Evolutionary conservation across 495 filamentous ascomycete species (phyloP).

Genomic region (Penicillium paxilli): DNA sequence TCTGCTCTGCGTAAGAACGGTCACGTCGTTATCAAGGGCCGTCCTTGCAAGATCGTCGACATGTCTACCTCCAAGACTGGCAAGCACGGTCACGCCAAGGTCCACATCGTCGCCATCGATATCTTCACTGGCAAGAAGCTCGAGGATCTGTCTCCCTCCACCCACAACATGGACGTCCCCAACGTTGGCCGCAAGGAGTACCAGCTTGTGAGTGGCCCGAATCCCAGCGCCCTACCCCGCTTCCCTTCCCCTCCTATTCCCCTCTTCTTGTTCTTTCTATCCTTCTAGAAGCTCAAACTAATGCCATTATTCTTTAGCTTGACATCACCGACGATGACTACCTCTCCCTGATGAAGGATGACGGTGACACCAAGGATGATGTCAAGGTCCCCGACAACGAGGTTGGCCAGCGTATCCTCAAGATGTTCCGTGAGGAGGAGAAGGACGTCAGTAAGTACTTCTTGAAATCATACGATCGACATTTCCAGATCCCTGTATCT

Average conservation of each 20-base stretch:
- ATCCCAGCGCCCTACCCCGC: not conserved
- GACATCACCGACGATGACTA: slow-evolving; percentile 88
- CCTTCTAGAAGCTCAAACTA: not conserved
- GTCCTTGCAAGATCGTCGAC: slow-evolving; percentile 99
- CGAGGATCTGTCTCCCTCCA: slow-evolving; percentile 98
- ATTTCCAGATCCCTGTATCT: not conserved
- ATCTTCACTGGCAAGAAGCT: slow-evolving; percentile 99
- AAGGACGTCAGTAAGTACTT: slow-evolving; percentile 79
- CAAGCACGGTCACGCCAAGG: slow-evolving; percentile 99
- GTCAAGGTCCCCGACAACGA: slow-evolving; percentile 92
- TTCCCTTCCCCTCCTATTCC: not conserved
- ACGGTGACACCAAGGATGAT: slow-evolving; percentile 86
- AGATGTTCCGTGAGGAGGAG: slow-evolving; percentile 70
- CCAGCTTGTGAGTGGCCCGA: slow-evolving; percentile 72
- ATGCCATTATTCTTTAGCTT: slow-evolving; percentile 50
- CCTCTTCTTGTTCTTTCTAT: too few species aligned
- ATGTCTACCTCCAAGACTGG: slow-evolving; percentile 99
- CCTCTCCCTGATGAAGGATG: slow-evolving; percentile 82
- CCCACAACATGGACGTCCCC: slow-evolving; percentile 99
- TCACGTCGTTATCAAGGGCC: slow-evolving; percentile 94
- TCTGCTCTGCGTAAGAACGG: slow-evolving; percentile 99
- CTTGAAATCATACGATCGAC: not conserved
- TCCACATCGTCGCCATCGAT: slow-evolving; percentile 93
- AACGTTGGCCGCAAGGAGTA: slow-evolving; percentile 87
- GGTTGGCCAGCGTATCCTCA: slow-evolving; percentile 74